Conservation (phyloP, 176 grass and related monocot species). For the Melocanna baccifera region DNA sequence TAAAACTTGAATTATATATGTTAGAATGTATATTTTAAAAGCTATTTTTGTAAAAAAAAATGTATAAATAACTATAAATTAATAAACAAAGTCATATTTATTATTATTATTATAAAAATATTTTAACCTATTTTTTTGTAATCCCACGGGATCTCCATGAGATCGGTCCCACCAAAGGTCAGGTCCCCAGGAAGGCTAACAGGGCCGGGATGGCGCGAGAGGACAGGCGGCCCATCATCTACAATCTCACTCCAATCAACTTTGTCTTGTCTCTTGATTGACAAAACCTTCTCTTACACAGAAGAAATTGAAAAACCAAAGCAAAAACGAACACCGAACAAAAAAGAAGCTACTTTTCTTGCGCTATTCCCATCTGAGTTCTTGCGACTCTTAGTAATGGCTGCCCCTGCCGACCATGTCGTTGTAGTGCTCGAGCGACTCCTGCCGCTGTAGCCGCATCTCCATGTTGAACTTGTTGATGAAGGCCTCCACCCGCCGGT, state of each 20-base stretch:
- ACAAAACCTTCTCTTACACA: constrained; percentile 36
- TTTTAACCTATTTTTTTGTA: too few species aligned
- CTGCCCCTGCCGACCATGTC: constrained; percentile 64
- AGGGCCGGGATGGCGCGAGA: too few species aligned
- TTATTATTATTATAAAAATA: too few species aligned
- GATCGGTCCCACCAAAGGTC: too few species aligned
- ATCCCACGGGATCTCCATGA: too few species aligned
- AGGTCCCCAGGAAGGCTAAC: too few species aligned
- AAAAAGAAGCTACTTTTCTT: constrained; percentile 16
- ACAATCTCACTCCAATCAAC: not conserved
- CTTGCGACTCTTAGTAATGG: constrained; percentile 29
- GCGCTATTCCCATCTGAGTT: not conserved
- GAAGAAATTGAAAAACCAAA: constrained; percentile 10
- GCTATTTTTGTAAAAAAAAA: too few species aligned
- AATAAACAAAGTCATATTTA: too few species aligned
- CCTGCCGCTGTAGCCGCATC: constrained; percentile 90
- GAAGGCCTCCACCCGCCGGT: constrained; percentile 86
- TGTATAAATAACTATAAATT: too few species aligned
- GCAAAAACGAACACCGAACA: constrained; percentile 32
- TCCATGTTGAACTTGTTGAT: constrained; percentile 99
- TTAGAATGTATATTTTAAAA: too few species aligned
- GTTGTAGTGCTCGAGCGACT: constrained; percentile 81
- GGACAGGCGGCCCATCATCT: too few species aligned
- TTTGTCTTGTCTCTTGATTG: not conserved
- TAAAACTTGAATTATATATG: too few species aligned